Conservation (phyloP, 164 flowering plant species). For the Magnolia changhungtana region DNA sequence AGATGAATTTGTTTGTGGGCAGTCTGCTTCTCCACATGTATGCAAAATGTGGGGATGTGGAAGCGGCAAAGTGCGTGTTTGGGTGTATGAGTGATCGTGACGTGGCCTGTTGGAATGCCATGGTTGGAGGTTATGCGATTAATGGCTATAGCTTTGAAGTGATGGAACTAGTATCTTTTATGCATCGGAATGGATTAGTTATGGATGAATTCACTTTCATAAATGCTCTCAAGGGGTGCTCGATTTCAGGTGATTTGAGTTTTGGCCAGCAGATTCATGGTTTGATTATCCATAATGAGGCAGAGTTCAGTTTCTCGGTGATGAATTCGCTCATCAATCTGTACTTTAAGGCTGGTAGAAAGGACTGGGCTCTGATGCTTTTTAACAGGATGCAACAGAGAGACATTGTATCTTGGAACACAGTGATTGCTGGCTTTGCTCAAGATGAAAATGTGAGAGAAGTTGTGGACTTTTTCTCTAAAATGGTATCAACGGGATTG, state of each 20-base stretch:
- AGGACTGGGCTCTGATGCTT: conserved; percentile 27
- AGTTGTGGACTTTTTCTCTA: conserved; percentile 23
- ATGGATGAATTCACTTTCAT: conserved; percentile 41
- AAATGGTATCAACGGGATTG: conserved; percentile 24
- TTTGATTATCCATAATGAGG: conserved; percentile 28
- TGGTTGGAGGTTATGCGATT: conserved; percentile 48
- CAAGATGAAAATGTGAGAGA: conserved; percentile 25
- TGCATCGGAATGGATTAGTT: conserved; percentile 23
- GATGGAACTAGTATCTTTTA: conserved; percentile 21
- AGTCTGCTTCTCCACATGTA: conserved; percentile 41
- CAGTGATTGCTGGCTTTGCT: conserved; percentile 30
- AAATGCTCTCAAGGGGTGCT: conserved; percentile 43
- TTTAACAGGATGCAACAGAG: conserved; percentile 32
- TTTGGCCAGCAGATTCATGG: conserved; percentile 48
- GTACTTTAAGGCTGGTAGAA: conserved; percentile 37
- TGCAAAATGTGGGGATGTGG: conserved; percentile 33
- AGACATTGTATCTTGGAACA: conserved; percentile 57
- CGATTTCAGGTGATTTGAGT: conserved; percentile 22
- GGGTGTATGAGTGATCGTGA: conserved; percentile 24
- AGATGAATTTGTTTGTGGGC: conserved; percentile 35
- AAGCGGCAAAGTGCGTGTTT: conserved; percentile 32
- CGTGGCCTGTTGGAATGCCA: conserved; percentile 52
- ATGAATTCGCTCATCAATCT: conserved; percentile 47
- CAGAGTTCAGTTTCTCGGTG: conserved; percentile 22
- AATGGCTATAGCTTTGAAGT: conserved; percentile 36